Conservation (phyloP, 2,329 filamentous ascomycete species). For the Seiridium unicorne region DNA sequence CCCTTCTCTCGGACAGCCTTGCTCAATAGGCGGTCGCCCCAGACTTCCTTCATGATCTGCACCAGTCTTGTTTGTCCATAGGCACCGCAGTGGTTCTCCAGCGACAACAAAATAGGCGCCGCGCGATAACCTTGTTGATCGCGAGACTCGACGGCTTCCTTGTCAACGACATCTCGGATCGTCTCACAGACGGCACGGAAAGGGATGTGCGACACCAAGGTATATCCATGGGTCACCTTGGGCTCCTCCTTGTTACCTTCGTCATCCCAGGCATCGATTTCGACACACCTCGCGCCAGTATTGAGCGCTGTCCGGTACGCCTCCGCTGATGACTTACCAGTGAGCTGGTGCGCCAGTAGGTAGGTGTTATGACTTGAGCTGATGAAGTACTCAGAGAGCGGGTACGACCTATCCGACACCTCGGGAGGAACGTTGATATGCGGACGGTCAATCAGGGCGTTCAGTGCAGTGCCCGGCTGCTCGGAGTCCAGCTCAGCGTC, state of each 20-base stretch:
- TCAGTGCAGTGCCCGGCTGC: slow-evolving; percentile 42
- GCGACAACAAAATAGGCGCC: slow-evolving; percentile 61
- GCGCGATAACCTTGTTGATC: slow-evolving; percentile 36
- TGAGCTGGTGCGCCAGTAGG: slow-evolving; percentile 67
- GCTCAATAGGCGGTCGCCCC: slow-evolving; percentile 58
- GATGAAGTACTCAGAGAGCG: slow-evolving; percentile 69
- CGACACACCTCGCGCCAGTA: slow-evolving; percentile 67
- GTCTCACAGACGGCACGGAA: slow-evolving; percentile 66
- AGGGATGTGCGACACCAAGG: slow-evolving; percentile 62
- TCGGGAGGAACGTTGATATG: slow-evolving; percentile 56
- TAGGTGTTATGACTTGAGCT: slow-evolving; percentile 75
- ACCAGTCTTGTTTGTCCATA: slow-evolving; percentile 61
- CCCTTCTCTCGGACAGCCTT: slow-evolving; percentile 56
- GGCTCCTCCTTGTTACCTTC: slow-evolving; percentile 59
- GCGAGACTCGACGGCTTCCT: slow-evolving; percentile 47
- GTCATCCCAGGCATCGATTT: slow-evolving; percentile 73
- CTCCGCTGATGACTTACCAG: slow-evolving; percentile 58
- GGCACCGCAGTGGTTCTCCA: slow-evolving; percentile 65
- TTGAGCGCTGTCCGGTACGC: slow-evolving; percentile 63
- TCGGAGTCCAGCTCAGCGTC: slow-evolving; percentile 47
- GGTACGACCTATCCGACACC: slow-evolving; percentile 55
- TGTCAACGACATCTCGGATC: slow-evolving; percentile 60
- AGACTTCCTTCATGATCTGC: slow-evolving; percentile 64
- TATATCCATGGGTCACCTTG: slow-evolving; percentile 70
- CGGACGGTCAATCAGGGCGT: slow-evolving; percentile 51